phyloP scores from a whole-genome alignment of 305 asterid species.

The Andrographis paniculata region DNA sequence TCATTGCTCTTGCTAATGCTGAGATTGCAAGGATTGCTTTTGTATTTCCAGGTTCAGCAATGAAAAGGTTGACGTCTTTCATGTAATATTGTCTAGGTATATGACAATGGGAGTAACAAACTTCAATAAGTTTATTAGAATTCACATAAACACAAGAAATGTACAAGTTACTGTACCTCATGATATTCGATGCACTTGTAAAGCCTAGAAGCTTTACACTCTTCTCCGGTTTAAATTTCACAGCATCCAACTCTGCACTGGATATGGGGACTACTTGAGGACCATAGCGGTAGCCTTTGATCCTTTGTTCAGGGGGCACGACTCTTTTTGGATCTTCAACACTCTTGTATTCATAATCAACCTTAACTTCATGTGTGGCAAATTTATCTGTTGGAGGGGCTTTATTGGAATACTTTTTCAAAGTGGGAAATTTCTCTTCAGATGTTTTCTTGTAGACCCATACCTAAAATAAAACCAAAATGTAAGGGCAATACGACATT shows the following conservation, averaged over 20 bases:
- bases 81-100: slow-evolving; percentile 70
- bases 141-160: slow-evolving; percentile 9
- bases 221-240: slow-evolving; percentile 91
- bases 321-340: slow-evolving; percentile 48
- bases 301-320: slow-evolving; percentile 97
- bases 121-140: slow-evolving; percentile 13
- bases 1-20: slow-evolving; percentile 88
- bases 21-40: slow-evolving; percentile 70
- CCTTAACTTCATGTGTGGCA: slow-evolving; percentile 86
- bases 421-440: slow-evolving; percentile 86
- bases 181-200: slow-evolving; percentile 72
- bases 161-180: slow-evolving; percentile 45
- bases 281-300: slow-evolving; percentile 86
- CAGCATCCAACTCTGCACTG: slow-evolving; percentile 85
- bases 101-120: slow-evolving; percentile 20
- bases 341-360: slow-evolving; percentile 69
- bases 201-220: slow-evolving; percentile 90
- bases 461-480: slow-evolving; percentile 38
- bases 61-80: slow-evolving; percentile 88
- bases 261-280: slow-evolving; percentile 99
- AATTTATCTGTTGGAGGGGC: slow-evolving; percentile 82
- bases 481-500: slow-evolving; percentile 10
- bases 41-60: slow-evolving; percentile 81
- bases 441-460: slow-evolving; percentile 97
- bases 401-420: slow-evolving; percentile 86